A percentile compares a stretch with the other conserved stretches of the same genome.
These are phyloP conservation scores for Pascua sp. DNA, from an alignment of 1,284 basidiomycete species.

Conservation along the genomic window DNA sequence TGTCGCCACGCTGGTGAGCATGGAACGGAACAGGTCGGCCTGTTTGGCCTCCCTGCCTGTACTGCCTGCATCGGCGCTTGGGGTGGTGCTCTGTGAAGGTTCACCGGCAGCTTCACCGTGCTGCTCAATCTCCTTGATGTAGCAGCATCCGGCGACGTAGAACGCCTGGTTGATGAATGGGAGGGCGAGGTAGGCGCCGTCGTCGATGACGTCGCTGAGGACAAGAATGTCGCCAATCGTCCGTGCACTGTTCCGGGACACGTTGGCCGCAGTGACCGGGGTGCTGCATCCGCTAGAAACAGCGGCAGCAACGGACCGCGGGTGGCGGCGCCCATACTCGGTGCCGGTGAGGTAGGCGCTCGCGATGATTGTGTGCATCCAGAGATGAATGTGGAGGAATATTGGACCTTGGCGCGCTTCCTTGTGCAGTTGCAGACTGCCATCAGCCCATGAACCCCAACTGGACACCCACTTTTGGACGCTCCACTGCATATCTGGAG, in stretches of 20 bases:
- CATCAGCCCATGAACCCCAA: not conserved
- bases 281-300: constrained; percentile 3
- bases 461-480: constrained; percentile 15
- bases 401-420: constrained; percentile 22
- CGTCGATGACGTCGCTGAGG: constrained; percentile 23
- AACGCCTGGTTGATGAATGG: constrained; percentile 28
- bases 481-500: constrained; percentile 32
- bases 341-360: constrained; percentile 17
- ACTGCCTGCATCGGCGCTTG: not conserved
- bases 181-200: constrained; percentile 19
- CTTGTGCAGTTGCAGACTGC: constrained; percentile 22
- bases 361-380: constrained; percentile 34
- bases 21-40: constrained; percentile 14
- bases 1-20: constrained; percentile 19
- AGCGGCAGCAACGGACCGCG: not conserved
- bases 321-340: constrained; percentile 3
- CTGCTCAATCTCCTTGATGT: constrained; percentile 22
- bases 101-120: not conserved
- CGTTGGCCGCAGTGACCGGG: constrained; percentile 7
- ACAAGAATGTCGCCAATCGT: constrained; percentile 30
- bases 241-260: constrained; percentile 23
- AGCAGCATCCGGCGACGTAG: constrained; percentile 28
- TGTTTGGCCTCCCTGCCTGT: not conserved
- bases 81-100: not conserved
- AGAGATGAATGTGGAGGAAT: constrained; percentile 32